These are phyloP conservation scores for Lanmaoa pseudosensibilis DNA, from an alignment of 768 basidiomycete species.

Conservation along the genomic window DNA sequence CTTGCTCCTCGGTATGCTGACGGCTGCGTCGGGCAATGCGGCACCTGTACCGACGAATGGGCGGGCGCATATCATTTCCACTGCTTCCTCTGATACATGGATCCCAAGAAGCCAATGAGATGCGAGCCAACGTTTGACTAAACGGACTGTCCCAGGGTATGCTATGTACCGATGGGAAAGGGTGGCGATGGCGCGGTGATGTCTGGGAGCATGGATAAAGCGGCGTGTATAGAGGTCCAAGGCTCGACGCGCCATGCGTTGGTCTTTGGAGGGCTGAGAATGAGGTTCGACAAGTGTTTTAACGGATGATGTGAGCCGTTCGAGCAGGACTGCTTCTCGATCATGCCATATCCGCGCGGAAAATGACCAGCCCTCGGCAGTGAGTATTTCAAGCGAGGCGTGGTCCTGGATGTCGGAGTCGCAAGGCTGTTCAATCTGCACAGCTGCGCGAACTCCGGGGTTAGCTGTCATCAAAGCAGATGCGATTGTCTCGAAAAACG, in stretches of 20 bases:
- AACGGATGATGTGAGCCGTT: conserved; percentile 56
- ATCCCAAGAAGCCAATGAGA: conserved; percentile 81
- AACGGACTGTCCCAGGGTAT: conserved; percentile 80
- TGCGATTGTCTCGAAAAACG: conserved; percentile 84
- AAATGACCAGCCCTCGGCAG: conserved; percentile 86
- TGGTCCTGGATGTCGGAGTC: conserved; percentile 65
- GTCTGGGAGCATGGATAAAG: conserved; percentile 78
- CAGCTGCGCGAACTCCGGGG: conserved; percentile 51
- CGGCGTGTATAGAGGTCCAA: conserved; percentile 61
- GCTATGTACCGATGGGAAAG: conserved; percentile 78
- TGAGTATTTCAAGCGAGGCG: conserved; percentile 72
- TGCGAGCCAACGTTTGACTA: conserved; percentile 92
- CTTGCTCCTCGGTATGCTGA: conserved; percentile 66
- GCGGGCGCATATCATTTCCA: conserved; percentile 82
- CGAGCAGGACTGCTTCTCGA: conserved; percentile 76
- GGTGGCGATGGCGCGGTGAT: conserved; percentile 80
- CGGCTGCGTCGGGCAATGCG: conserved; percentile 36
- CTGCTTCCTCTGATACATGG: conserved; percentile 73
- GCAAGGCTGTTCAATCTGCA: conserved; percentile 56
- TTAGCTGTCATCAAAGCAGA: conserved; percentile 55
- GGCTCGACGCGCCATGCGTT: conserved; percentile 56
- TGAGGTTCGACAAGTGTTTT: conserved; percentile 21
- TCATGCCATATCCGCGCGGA: conserved; percentile 82
- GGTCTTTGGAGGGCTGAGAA: conserved; percentile 36
- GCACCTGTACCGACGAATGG: conserved; percentile 62